Evolutionary conservation across 2,329 filamentous ascomycete genomes (phyloP).

Genomic region (Aspergillus niger): DNA sequence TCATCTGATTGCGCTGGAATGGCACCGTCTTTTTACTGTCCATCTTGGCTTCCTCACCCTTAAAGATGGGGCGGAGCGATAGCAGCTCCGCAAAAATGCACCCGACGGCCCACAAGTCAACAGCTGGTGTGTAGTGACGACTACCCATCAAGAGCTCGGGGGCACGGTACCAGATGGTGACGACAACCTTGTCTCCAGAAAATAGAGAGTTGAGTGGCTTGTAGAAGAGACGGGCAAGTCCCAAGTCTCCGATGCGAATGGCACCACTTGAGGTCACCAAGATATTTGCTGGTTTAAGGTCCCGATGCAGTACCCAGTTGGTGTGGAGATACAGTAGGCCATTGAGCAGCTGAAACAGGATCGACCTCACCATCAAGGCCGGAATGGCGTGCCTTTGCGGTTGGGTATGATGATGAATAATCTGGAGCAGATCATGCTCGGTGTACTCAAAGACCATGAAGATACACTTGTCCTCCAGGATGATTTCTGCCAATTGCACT

Average conservation of each 20-base stretch:
- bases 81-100: conserved; percentile 97
- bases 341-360: conserved; percentile 93
- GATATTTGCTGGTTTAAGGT: conserved; percentile 97
- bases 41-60: conserved; percentile 98
- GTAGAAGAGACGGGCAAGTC: conserved; percentile 87
- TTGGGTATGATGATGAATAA: conserved; percentile 96
- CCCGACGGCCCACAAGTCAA: conserved; percentile 96
- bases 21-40: conserved; percentile 97
- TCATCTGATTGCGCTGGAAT: conserved; percentile 98
- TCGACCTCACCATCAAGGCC: conserved; percentile 83
- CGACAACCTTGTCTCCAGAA: conserved; percentile 94
- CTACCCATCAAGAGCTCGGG: conserved; percentile 90
- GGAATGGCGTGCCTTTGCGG: conserved; percentile 86
- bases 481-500: conserved; percentile 89
- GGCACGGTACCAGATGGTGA: conserved; percentile 98
- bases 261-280: conserved; percentile 91
- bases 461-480: conserved; percentile 97
- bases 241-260: conserved; percentile 93
- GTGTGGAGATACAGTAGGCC: conserved; percentile 92
- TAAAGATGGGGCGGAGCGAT: conserved; percentile 90
- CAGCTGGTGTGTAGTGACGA: conserved; percentile 94
- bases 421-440: conserved; percentile 94
- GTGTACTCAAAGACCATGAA: conserved; percentile 99
- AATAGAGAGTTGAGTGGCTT: conserved; percentile 92
- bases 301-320: conserved; percentile 96